A percentile compares a stretch with the other conserved stretches of the same genome.
These are phyloP conservation scores for Lepidium africanum DNA, from an alignment of 345 rosid species.

Conservation along the genomic window DNA sequence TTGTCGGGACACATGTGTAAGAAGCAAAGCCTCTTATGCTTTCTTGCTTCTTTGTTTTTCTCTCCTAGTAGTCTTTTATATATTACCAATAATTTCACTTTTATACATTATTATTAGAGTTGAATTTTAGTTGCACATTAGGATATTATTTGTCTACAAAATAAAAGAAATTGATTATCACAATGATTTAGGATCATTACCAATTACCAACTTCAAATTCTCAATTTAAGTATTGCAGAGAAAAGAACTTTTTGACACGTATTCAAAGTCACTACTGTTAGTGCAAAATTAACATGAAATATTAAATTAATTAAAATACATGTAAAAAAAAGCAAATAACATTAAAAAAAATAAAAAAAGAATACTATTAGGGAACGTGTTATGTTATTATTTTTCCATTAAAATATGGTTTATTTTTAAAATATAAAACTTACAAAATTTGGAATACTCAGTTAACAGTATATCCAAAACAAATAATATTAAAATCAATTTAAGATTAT, in stretches of 20 bases:
- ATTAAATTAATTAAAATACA: neutral
- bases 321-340: neutral
- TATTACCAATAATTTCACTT: neutral
- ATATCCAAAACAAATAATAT: neutral
- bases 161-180: neutral
- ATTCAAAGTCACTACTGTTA: neutral
- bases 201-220: neutral
- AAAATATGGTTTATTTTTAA: neutral
- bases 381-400: neutral
- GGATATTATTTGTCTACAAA: neutral
- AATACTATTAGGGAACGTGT: neutral
- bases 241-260: neutral
- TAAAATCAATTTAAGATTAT: neutral
- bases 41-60: conserved; percentile 18
- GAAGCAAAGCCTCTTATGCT: conserved; percentile 26
- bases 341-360: neutral
- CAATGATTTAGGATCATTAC: conserved; percentile 1
- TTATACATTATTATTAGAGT: neutral
- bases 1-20: conserved; percentile 35
- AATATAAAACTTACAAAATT: neutral
- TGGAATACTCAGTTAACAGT: neutral
- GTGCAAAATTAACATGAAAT: neutral
- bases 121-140: neutral
- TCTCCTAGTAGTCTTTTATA: neutral
- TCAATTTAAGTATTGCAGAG: neutral